Percentiles rank a stretch among this genome's conserved stretches.
Conservation (phyloP, 768 basidiomycete genomes). For the Calocera cornea region DNA sequence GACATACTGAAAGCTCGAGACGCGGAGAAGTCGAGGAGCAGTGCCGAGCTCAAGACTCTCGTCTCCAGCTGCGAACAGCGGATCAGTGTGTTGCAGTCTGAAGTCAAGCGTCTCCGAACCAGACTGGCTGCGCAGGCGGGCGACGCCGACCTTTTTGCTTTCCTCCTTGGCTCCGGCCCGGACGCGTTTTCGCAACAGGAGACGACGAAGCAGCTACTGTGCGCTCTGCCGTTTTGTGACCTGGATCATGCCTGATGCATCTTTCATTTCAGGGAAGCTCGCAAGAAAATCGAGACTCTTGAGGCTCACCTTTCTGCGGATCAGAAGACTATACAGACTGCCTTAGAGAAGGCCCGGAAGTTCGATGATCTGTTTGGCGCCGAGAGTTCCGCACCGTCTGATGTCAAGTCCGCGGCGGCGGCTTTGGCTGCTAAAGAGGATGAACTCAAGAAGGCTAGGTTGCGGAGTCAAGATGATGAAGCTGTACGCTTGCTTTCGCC, state of each 20-base stretch:
- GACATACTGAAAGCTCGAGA: conserved; percentile 57
- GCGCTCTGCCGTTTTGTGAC: not conserved
- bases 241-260: not conserved
- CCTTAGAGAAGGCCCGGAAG: conserved; percentile 17
- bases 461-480: conserved; percentile 51
- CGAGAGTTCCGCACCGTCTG: conserved; percentile 33
- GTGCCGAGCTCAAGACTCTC: conserved; percentile 51
- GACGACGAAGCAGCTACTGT: not conserved
- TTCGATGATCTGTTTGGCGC: conserved; percentile 55
- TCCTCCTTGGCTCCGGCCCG: conserved; percentile 36
- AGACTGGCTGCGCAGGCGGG: conserved; percentile 62
- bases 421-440: conserved; percentile 52
- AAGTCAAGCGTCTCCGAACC: conserved; percentile 57
- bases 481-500: conserved; percentile 34
- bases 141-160: conserved; percentile 56
- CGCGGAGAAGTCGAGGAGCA: conserved; percentile 39
- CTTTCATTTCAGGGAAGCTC: conserved; percentile 3
- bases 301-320: conserved; percentile 10
- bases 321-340: conserved; percentile 7
- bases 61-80: conserved; percentile 43
- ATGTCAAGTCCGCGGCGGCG: conserved; percentile 38
- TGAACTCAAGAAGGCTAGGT: conserved; percentile 46
- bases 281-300: conserved; percentile 15
- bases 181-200: not conserved
- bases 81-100: conserved; percentile 53